These are phyloP conservation scores for Hydnomerulius pinastri DNA, from an alignment of 768 basidiomycete species.

Conservation along the genomic window DNA sequence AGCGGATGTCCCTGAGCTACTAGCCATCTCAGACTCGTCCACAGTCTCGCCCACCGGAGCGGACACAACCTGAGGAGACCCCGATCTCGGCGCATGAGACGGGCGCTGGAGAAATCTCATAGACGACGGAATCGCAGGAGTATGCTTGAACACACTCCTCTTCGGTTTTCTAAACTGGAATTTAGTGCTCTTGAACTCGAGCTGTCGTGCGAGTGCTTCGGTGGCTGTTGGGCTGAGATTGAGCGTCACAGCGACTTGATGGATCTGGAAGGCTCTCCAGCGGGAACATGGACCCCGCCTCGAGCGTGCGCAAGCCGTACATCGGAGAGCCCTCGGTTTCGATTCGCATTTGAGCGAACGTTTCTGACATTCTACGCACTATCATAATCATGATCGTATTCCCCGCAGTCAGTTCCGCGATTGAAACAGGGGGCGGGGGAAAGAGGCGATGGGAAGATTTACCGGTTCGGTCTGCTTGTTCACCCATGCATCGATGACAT, in stretches of 20 bases:
- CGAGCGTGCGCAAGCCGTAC: slow-evolving; percentile 4
- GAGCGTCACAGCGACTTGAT: slow-evolving; percentile 2
- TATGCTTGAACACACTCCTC: neutral
- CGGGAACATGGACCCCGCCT: slow-evolving; percentile 4
- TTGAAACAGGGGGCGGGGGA: neutral
- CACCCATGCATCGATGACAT: slow-evolving; percentile 3
- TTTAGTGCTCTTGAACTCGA: neutral
- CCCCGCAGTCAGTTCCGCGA: neutral
- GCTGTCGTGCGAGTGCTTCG: neutral
- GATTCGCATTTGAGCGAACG: slow-evolving; percentile 6
- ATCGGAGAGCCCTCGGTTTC: neutral
- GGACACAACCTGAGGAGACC: neutral
- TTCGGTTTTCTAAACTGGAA: neutral
- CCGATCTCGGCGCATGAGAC: neutral
- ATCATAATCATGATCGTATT: too few relatives aligned
- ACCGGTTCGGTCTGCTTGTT: slow-evolving; percentile 1
- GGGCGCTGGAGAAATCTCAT: neutral
- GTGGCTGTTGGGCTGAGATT: neutral
- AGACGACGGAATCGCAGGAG: neutral
- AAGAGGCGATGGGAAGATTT: neutral
- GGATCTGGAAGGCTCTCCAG: slow-evolving; percentile 2
- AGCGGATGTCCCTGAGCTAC: neutral
- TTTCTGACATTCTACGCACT: slow-evolving; percentile 4
- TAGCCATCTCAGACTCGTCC: neutral
- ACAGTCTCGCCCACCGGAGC: neutral